Conservation (phyloP, 2,329 filamentous ascomycete genomes). For the Beauveria sp. region DNA sequence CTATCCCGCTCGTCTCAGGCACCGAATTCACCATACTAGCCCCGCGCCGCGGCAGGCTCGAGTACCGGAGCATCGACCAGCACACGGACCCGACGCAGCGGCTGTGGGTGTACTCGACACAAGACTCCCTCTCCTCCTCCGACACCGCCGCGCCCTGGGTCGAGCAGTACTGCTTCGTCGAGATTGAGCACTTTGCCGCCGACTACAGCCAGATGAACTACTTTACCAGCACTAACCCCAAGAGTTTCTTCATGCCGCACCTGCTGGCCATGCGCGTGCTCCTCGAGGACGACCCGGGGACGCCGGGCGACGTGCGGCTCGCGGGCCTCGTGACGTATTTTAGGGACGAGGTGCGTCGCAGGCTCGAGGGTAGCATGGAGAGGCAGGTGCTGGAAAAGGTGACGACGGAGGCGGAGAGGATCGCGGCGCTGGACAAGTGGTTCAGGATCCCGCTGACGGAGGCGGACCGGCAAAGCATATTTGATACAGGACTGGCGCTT, state of each 20-base stretch:
- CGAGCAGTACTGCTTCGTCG: slow-evolving; percentile 43
- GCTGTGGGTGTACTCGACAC: slow-evolving; percentile 33
- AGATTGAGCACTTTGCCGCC: slow-evolving; percentile 37
- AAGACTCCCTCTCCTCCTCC: slow-evolving; percentile 21
- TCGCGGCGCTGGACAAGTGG: slow-evolving; percentile 39
- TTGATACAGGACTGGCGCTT: slow-evolving; percentile 24
- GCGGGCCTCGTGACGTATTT: slow-evolving; percentile 37
- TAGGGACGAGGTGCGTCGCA: slow-evolving; percentile 36
- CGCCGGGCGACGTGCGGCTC: slow-evolving; percentile 7
- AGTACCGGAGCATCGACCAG: slow-evolving; percentile 23
- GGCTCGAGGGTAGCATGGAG: slow-evolving; percentile 24
- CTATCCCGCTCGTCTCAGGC: slow-evolving; percentile 24
- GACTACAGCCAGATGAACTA: slow-evolving; percentile 43
- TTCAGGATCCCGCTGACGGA: slow-evolving; percentile 41
- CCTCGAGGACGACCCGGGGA: slow-evolving; percentile 16
- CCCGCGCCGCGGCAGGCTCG: slow-evolving; percentile 37
- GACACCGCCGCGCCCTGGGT: slow-evolving; percentile 30
- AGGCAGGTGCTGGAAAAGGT: slow-evolving; percentile 35
- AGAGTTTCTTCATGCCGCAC: slow-evolving; percentile 30
- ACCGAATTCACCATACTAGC: slow-evolving; percentile 30
- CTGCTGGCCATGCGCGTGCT: slow-evolving; percentile 28
- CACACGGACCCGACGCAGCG: slow-evolving; percentile 27
- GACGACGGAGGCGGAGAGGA: slow-evolving; percentile 39
- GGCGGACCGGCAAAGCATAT: slow-evolving; percentile 41
- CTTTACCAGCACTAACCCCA: slow-evolving; percentile 25